These are phyloP conservation scores for Spencermartinsiella europaea DNA, from an alignment of 805 yeast species.

Conservation along the genomic window DNA sequence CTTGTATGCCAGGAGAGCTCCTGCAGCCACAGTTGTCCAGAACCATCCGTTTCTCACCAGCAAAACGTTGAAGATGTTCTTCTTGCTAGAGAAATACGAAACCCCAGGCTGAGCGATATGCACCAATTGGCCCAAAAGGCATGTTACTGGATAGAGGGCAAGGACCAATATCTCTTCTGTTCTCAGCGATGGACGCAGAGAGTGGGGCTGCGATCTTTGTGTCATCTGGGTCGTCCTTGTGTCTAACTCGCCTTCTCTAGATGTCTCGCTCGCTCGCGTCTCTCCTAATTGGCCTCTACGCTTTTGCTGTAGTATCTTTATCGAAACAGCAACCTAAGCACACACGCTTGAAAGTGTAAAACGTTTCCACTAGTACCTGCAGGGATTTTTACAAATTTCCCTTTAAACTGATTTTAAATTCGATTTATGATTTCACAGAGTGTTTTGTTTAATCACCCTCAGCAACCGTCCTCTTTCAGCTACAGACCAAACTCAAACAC, in stretches of 20 bases:
- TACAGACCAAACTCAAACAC: too few relatives aligned
- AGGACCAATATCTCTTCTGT: slow-evolving; percentile 20
- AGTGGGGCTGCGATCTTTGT: too few relatives aligned
- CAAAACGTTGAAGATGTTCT: slow-evolving; percentile 60
- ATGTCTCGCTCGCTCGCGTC: neutral
- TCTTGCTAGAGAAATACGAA: slow-evolving; percentile 42
- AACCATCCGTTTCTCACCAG: slow-evolving; percentile 92
- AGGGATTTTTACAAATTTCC: too few relatives aligned
- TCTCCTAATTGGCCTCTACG: neutral
- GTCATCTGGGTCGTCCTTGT: too few relatives aligned
- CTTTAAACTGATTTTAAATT: too few relatives aligned
- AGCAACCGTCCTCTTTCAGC: too few relatives aligned
- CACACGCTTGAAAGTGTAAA: too few relatives aligned
- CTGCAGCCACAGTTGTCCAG: slow-evolving; percentile 60
- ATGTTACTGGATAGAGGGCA: slow-evolving; percentile 22
- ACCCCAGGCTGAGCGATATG: slow-evolving; percentile 15
- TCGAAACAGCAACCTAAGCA: too few relatives aligned
- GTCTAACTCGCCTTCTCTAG: neutral
- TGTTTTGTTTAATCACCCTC: too few relatives aligned
- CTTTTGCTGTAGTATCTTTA: too few relatives aligned
- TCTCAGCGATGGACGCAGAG: slow-evolving; percentile 6
- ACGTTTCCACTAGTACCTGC: too few relatives aligned
- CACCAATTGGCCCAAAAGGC: slow-evolving; percentile 25
- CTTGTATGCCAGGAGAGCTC: neutral
- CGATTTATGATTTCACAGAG: too few relatives aligned